Evolutionary conservation across 2,329 filamentous ascomycete species (phyloP).

Genomic region (Didymella arachidicola): DNA sequence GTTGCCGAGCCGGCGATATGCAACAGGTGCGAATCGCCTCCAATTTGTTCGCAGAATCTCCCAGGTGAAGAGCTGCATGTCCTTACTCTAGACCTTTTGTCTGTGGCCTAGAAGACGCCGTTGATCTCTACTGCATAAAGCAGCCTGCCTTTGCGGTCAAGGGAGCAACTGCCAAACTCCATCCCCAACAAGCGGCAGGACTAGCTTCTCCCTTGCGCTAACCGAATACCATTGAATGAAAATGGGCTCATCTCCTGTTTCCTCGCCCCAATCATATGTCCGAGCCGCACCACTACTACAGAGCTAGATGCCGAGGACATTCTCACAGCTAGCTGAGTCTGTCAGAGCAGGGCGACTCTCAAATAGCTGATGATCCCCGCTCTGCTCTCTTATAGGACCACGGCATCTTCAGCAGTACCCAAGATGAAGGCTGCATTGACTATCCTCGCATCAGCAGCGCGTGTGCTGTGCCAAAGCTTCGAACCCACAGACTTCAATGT

Average conservation of each 20-base stretch:
- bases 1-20: background rate
- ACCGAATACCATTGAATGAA: background rate
- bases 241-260: background rate
- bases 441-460: background rate
- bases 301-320: constrained; percentile 1
- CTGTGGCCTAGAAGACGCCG: background rate
- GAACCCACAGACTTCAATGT: constrained; percentile 29
- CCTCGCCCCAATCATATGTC: constrained; percentile 1
- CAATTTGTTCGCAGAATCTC: background rate
- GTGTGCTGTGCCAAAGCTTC: constrained; percentile 9
- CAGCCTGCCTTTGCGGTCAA: background rate
- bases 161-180: background rate
- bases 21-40: background rate
- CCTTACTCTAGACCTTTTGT: background rate
- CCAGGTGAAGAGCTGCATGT: background rate
- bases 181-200: background rate
- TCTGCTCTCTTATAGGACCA: background rate
- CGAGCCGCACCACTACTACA: constrained; percentile 11
- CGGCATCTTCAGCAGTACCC: background rate
- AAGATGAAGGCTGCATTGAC: constrained; percentile 1
- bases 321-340: background rate
- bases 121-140: background rate
- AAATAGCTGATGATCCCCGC: background rate
- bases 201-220: constrained; percentile 2
- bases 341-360: background rate